These are phyloP conservation scores for Pleurotus tuber-regium DNA, from an alignment of 768 basidiomycete genomes.

Conservation along the genomic window DNA sequence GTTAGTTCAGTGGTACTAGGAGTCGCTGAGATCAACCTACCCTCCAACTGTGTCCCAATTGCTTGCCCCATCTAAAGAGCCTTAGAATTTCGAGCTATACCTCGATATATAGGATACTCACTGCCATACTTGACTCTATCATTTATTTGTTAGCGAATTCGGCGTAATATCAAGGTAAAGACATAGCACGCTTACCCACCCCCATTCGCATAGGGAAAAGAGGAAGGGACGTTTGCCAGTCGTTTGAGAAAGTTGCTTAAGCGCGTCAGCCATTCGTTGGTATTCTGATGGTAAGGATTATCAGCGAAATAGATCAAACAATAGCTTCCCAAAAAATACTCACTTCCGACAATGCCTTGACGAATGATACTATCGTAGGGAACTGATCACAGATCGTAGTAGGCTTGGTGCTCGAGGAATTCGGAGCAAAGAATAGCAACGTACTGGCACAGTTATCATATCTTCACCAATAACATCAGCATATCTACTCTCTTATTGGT, in stretches of 20 bases:
- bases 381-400: too few relatives aligned
- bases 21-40: too few relatives aligned
- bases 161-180: too few relatives aligned
- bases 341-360: slow-evolving; percentile 53
- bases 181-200: slow-evolving; percentile 56
- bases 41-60: slow-evolving; percentile 65
- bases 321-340: slow-evolving; percentile 17
- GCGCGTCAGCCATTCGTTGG: slow-evolving; percentile 60
- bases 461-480: slow-evolving; percentile 18
- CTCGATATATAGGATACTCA: not conserved
- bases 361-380: slow-evolving; percentile 58
- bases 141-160: too few relatives aligned
- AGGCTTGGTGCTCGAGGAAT: not conserved
- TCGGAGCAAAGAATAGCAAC: too few relatives aligned
- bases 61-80: slow-evolving; percentile 46
- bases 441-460: slow-evolving; percentile 58
- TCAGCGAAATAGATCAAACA: not conserved
- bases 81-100: too few relatives aligned
- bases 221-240: slow-evolving; percentile 49
- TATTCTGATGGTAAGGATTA: slow-evolving; percentile 37
- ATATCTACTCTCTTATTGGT: not conserved
- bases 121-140: slow-evolving; percentile 11
- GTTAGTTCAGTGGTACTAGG: too few relatives aligned
- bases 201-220: slow-evolving; percentile 66
- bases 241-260: slow-evolving; percentile 42